A percentile compares a stretch with the other conserved stretches of the same genome.
These are phyloP conservation scores for Phoma sp. DNA, from an alignment of 2,329 filamentous ascomycete species.

Conservation along the genomic window DNA sequence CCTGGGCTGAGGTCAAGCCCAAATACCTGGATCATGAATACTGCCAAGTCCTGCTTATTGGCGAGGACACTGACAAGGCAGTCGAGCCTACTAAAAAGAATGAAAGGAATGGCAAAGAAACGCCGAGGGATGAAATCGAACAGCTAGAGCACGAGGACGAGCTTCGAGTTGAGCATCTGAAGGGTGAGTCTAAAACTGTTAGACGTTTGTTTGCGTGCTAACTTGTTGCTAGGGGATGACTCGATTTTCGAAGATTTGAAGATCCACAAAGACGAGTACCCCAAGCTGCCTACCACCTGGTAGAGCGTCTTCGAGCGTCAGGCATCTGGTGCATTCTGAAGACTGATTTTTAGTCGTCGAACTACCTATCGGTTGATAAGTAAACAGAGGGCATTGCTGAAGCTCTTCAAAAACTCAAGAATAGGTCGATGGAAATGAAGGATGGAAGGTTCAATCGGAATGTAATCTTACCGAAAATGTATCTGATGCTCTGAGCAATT, in stretches of 20 bases:
- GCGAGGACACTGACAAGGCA: slow-evolving; percentile 68
- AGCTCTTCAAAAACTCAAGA: no score
- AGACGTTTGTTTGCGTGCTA: slow-evolving; percentile 4
- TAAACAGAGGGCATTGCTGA: no score
- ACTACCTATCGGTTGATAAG: slow-evolving; percentile 2
- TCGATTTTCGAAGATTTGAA: slow-evolving; percentile 68
- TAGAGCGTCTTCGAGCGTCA: slow-evolving; percentile 11
- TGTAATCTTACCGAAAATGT: no score
- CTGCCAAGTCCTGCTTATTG: slow-evolving; percentile 80
- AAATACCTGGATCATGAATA: slow-evolving; percentile 77
- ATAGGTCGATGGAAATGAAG: no score
- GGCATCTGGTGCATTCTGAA: no score
- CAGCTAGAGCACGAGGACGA: slow-evolving; percentile 79
- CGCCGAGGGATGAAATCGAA: slow-evolving; percentile 74
- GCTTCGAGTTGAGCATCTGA: slow-evolving; percentile 67
- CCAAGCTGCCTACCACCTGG: slow-evolving; percentile 45
- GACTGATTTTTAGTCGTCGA: background rate
- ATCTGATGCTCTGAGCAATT: no score
- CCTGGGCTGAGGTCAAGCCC: slow-evolving; percentile 78
- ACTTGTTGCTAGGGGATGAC: slow-evolving; percentile 58
- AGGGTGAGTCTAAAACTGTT: slow-evolving; percentile 52
- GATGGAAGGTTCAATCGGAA: no score
- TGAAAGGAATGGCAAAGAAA: slow-evolving; percentile 64
- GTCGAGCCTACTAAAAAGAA: slow-evolving; percentile 65
- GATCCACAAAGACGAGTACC: slow-evolving; percentile 68